A percentile compares a stretch with the other conserved stretches of the same genome.
These are phyloP conservation scores for Nepenthes mirabilis DNA, from an alignment of 148 eudicot species.

Conservation along the genomic window DNA sequence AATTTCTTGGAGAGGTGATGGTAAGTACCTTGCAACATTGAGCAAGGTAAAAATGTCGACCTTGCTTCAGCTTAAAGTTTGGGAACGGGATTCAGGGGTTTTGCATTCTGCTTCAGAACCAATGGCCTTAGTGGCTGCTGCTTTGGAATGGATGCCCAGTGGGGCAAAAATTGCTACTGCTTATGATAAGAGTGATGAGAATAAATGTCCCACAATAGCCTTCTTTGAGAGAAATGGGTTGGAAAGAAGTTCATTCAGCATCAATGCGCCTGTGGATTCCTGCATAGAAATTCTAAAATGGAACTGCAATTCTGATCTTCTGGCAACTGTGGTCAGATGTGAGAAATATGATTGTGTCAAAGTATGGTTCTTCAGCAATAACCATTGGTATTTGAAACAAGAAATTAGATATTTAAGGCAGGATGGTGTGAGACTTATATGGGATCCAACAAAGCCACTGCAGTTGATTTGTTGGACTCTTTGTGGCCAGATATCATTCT, in stretches of 20 bases:
- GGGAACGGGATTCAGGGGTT: slow-evolving; percentile 88
- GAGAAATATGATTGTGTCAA: slow-evolving; percentile 51
- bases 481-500: slow-evolving; percentile 46
- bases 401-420: slow-evolving; percentile 57
- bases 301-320: slow-evolving; percentile 80
- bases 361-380: slow-evolving; percentile 83
- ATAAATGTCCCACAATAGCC: slow-evolving; percentile 41
- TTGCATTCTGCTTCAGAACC: slow-evolving; percentile 76
- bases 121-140: slow-evolving; percentile 37
- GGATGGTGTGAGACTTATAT: slow-evolving; percentile 58
- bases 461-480: slow-evolving; percentile 84
- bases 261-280: slow-evolving; percentile 39
- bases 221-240: slow-evolving; percentile 89
- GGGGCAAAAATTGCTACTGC: slow-evolving; percentile 84
- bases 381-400: slow-evolving; percentile 91
- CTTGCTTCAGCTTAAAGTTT: slow-evolving; percentile 55
- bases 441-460: slow-evolving; percentile 79
- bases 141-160: slow-evolving; percentile 87
- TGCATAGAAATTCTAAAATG: slow-evolving; percentile 55
- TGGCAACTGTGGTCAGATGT: slow-evolving; percentile 58
- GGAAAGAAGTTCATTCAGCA: slow-evolving; percentile 80
- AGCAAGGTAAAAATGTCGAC: slow-evolving; percentile 37
- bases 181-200: slow-evolving; percentile 39
- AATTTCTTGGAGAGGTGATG: slow-evolving; percentile 96
- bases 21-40: slow-evolving; percentile 77